Evolutionary conservation across 768 basidiomycete genomes (phyloP).

Genomic region (Agaricus blazei): DNA sequence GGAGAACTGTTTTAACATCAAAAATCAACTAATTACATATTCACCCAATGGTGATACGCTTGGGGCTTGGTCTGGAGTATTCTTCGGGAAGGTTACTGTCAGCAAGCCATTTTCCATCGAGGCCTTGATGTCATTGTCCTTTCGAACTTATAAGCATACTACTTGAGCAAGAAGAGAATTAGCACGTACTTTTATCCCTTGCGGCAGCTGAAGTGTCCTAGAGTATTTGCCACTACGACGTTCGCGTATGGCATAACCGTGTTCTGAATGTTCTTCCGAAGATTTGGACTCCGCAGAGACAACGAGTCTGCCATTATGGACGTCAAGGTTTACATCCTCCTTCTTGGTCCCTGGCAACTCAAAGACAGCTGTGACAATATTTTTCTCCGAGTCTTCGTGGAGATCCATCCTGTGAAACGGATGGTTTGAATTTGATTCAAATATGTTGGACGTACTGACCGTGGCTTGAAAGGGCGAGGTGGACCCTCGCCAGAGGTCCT

Average conservation of each 20-base stretch:
- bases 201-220: slow-evolving; percentile 41
- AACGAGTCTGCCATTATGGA: slow-evolving; percentile 40
- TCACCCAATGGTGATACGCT: slow-evolving; percentile 33
- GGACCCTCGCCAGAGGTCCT: neutral
- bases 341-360: slow-evolving; percentile 53
- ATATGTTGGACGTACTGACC: neutral
- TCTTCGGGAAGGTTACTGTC: slow-evolving; percentile 43
- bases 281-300: slow-evolving; percentile 38
- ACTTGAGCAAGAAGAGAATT: neutral
- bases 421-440: neutral
- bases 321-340: slow-evolving; percentile 40
- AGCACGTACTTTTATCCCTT: slow-evolving; percentile 38
- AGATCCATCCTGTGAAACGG: neutral
- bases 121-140: slow-evolving; percentile 45
- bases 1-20: too few species aligned
- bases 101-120: slow-evolving; percentile 42
- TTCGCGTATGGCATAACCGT: slow-evolving; percentile 39
- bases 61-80: slow-evolving; percentile 34
- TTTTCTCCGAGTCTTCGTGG: neutral
- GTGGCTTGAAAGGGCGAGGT: neutral
- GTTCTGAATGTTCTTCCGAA: slow-evolving; percentile 26
- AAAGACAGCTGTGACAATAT: slow-evolving; percentile 42
- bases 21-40: too few species aligned
- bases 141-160: neutral
- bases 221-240: slow-evolving; percentile 44